These are phyloP conservation scores for Leccinum incarnatum DNA, from an alignment of 768 basidiomycete genomes.

Conservation along the genomic window DNA sequence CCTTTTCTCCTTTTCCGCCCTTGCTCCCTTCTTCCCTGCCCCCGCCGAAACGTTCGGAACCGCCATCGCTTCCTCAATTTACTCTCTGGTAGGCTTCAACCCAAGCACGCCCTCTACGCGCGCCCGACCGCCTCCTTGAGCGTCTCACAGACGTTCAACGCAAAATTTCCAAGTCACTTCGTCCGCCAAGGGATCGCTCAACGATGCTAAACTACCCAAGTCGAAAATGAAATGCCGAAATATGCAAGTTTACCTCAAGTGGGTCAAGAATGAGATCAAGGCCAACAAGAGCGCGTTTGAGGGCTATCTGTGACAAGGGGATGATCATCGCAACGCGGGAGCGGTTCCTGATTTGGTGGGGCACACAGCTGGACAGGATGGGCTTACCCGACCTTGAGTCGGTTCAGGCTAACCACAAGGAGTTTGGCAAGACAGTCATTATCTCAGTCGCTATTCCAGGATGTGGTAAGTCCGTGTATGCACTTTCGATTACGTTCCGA, in stretches of 20 bases:
- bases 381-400: slow-evolving; percentile 26
- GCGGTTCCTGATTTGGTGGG: slow-evolving; percentile 68
- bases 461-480: slow-evolving; percentile 57
- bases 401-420: no score
- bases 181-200: slow-evolving; percentile 32
- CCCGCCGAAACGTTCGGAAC: no score
- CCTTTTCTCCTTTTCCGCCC: no score
- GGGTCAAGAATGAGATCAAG: slow-evolving; percentile 79
- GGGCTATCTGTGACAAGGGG: slow-evolving; percentile 67
- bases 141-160: slow-evolving; percentile 38
- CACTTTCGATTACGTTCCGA: neutral
- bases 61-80: no score
- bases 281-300: slow-evolving; percentile 57
- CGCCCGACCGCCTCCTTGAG: no score
- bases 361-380: slow-evolving; percentile 44
- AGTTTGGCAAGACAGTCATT: slow-evolving; percentile 74
- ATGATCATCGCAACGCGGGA: slow-evolving; percentile 78
- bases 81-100: no score
- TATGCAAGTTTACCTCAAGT: slow-evolving; percentile 74
- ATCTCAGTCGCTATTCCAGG: slow-evolving; percentile 90
- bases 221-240: slow-evolving; percentile 73
- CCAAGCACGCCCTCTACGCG: no score
- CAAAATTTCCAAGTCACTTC: slow-evolving; percentile 69
- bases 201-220: slow-evolving; percentile 47
- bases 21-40: no score